Evolutionary conservation across 2,329 filamentous ascomycete genomes (phyloP), one percentile per base, ranked within the genome.

Genomic region (Emmonsiellopsis sp.): DNA sequence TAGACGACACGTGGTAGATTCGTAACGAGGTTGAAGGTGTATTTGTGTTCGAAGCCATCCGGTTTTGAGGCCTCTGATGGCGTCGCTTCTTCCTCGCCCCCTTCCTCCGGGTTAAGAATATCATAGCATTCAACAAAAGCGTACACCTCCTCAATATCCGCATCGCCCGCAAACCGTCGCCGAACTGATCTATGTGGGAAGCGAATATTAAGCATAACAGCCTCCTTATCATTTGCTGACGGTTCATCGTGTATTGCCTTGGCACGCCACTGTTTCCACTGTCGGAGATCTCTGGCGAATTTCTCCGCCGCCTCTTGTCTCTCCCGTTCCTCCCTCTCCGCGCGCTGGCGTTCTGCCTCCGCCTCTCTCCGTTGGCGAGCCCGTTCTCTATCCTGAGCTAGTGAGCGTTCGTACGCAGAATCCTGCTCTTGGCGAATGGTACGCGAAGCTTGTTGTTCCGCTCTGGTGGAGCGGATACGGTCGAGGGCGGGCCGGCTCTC

Each of bases 111-210:
- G 37, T 78, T 69, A 2, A 90, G 61, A 5, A 86, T 61, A 51
- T 88, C 84, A 66, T 90, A 85, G 71, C 92, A 97, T 65, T 98
- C 93, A 2, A 97, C 90, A 71, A 95, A 96, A 0, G 92, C 93
- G 68, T 97, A 97, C 5, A 98, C 73, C 63, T 96, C 90, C 66
- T 97, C 92, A 39, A 97, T 74, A 2, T 80, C 77, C 0, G 87
- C 82, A n/a, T 82, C 75, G 1, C 78, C 75, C 0, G 76, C 69
- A 66, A 98, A 97, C 49, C 81, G 81, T 42, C 92, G 80, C 39
- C 92, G 80, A 53, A 95, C 81, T 2, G 95, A 80, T 42, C 91
- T 79, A 48, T 88, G 85, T 0, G 77, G 74, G 62, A 85, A 70
- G 11, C 82, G 75, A 31, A 86, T 69, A 57, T 79, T 82, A 50